Base-by-base conservation (phyloP, 208 protist species). In the Trypanosoma platydactyli region DNA sequence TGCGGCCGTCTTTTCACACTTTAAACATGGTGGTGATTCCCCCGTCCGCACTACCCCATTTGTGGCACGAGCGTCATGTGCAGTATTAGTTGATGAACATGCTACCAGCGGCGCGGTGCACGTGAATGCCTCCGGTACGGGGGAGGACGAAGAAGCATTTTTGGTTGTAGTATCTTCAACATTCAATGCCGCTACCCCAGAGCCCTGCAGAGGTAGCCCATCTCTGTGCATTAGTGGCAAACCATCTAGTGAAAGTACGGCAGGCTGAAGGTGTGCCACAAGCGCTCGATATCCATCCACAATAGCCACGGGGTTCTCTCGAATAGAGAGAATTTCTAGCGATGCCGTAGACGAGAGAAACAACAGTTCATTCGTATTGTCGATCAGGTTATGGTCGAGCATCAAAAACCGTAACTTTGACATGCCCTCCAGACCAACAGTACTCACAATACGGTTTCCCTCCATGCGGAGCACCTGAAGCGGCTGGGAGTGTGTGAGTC, bases 341-440 rank as follows among this genome's bases (percentile, higher is more conserved):
- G 68, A 59, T n/a, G 72, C 56, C 16, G 73, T 74, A 18, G 67
- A 74, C 1, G 68, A 63, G 12, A 91, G 46, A 69, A 86, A 90
- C 25, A 79, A 15, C 5, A 95, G 73, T 58, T 88, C 89, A 25
- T 92, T 82, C 0, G 80, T 18, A 59, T 71, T 80, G n/a, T 83
- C 77, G 52, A 95, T 84, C 61, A 88, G 81, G 67, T 95, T 95
- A 62, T 89, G 81, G 52, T 72, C 74, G 12, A 92, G 50, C 3
- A 80, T 81, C 30, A 87, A 41, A 1, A 91, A 22, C 12, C 72
- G 75, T 55, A 95, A 68, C 29, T 68, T 45, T n/a, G 48, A 30
- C 78, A 91, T 35, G 13, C 81, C 77, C 59, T 90, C 85, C 24
- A 95, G 48, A 0, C 77, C 89, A 1, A 55, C 33, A 3, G 77